Percentiles rank a stretch among this genome's conserved stretches.
These are phyloP conservation scores for Halophytophthora polymorphica DNA, from an alignment of 352 stramenopile genomes.

Conservation along the genomic window DNA sequence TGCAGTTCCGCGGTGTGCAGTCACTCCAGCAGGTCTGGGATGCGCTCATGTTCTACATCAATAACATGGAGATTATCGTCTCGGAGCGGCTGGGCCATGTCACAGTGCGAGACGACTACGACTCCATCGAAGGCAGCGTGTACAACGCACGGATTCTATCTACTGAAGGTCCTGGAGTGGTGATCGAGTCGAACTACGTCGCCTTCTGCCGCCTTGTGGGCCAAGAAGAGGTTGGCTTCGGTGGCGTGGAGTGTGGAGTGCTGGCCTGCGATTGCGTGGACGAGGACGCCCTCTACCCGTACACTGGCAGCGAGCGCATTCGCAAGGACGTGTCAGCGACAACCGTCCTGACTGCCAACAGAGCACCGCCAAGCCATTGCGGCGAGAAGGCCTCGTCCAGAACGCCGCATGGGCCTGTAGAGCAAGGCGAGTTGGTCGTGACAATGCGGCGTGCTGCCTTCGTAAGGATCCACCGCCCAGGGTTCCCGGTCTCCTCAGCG, in stretches of 20 bases:
- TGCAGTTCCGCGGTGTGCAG: constrained; percentile 24
- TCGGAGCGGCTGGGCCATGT: constrained; percentile 31
- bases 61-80: constrained; percentile 43
- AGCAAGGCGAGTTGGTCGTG: constrained; percentile 19
- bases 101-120: constrained; percentile 33
- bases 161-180: constrained; percentile 7
- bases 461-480: constrained; percentile 19
- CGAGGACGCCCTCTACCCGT: constrained; percentile 24
- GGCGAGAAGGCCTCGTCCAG: background rate
- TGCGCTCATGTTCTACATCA: constrained; percentile 29
- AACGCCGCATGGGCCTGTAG: background rate
- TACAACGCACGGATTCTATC: constrained; percentile 21
- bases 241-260: constrained; percentile 10
- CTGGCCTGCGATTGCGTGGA: constrained; percentile 24
- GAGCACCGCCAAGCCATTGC: constrained; percentile 3
- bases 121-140: constrained; percentile 20
- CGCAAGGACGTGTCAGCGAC: constrained; percentile 19
- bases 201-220: constrained; percentile 18
- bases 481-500: constrained; percentile 15
- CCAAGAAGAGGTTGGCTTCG: constrained; percentile 6
- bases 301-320: constrained; percentile 9
- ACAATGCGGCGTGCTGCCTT: constrained; percentile 21
- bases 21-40: constrained; percentile 31
- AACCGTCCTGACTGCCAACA: constrained; percentile 13
- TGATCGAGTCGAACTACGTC: constrained; percentile 17